Conservation (phyloP, 2,329 filamentous ascomycete genomes). For the Aureobasidium sp. region DNA sequence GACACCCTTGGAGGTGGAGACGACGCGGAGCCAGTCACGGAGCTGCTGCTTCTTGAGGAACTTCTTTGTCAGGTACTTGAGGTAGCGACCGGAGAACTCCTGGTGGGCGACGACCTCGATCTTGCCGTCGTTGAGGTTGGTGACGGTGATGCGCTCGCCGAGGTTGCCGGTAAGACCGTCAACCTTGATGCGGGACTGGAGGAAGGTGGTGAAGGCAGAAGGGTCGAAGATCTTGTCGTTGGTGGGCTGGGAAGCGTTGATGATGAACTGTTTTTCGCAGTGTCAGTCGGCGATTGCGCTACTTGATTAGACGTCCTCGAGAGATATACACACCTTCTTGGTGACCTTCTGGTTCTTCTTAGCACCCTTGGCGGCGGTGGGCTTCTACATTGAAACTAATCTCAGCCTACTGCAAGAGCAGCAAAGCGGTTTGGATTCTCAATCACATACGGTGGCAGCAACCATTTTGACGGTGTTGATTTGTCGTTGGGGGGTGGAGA, state of each 20-base stretch:
- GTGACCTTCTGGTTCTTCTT: constrained; percentile 62
- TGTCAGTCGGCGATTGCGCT: not conserved
- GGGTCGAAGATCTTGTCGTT: constrained; percentile 99
- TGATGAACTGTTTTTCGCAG: constrained; percentile 67
- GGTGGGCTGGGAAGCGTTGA: constrained; percentile 97
- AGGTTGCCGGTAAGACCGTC: constrained; percentile 98
- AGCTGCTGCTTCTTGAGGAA: constrained; percentile 99
- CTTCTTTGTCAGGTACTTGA: constrained; percentile 99
- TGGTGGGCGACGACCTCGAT: constrained; percentile 96
- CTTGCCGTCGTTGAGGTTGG: constrained; percentile 90
- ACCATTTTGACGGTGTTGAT: constrained; percentile 58
- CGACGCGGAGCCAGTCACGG: constrained; percentile 98
- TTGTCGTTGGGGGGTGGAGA: constrained; percentile 18
- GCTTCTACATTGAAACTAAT: constrained; percentile 44
- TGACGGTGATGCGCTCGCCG: constrained; percentile 84
- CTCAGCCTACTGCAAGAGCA: constrained; percentile 95
- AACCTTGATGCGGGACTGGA: constrained; percentile 99
- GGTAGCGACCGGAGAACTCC: constrained; percentile 95
- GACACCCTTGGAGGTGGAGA: constrained; percentile 94
- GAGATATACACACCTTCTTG: constrained; percentile 58
- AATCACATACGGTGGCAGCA: constrained; percentile 49
- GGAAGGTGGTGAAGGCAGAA: constrained; percentile 98
- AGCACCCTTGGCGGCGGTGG: constrained; percentile 27
- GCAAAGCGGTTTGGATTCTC: constrained; percentile 83
- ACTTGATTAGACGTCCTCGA: not conserved